These are phyloP conservation scores for Pythium sp. DNA, from an alignment of 352 stramenopile genomes.

Conservation along the genomic window DNA sequence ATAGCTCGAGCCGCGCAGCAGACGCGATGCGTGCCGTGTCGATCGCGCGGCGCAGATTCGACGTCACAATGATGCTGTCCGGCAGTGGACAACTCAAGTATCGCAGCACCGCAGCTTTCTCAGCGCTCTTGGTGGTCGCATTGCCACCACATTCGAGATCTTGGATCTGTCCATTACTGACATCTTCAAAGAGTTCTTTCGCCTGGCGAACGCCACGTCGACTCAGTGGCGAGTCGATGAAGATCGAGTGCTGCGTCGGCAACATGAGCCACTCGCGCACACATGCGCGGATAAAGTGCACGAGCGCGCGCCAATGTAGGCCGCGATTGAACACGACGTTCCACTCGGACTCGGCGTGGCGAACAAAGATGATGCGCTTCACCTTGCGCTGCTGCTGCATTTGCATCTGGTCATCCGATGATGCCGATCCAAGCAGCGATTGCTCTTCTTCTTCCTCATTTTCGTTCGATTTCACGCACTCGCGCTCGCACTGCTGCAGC, in stretches of 20 bases:
- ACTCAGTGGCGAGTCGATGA: slow-evolving; percentile 85
- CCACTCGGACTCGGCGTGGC: slow-evolving; percentile 88
- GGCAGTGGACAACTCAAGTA: slow-evolving; percentile 49
- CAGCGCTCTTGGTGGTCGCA: slow-evolving; percentile 18
- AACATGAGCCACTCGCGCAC: slow-evolving; percentile 68
- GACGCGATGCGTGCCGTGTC: slow-evolving; percentile 80
- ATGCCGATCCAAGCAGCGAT: background rate
- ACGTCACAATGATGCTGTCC: slow-evolving; percentile 62
- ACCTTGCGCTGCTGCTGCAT: background rate
- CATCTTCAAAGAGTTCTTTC: slow-evolving; percentile 39
- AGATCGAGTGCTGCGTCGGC: slow-evolving; percentile 66
- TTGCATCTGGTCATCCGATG: background rate
- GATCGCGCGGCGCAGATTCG: slow-evolving; percentile 74
- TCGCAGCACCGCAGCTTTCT: slow-evolving; percentile 31
- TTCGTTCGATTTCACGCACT: background rate
- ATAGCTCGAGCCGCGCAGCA: slow-evolving; percentile 44
- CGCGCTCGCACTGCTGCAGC: background rate
- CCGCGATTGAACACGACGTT: slow-evolving; percentile 89
- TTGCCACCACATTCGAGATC: slow-evolving; percentile 17
- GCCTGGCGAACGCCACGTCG: slow-evolving; percentile 53
- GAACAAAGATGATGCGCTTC: slow-evolving; percentile 81
- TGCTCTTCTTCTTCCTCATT: background rate
- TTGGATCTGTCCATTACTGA: background rate
- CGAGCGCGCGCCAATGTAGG: slow-evolving; percentile 35
- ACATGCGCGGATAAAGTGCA: slow-evolving; percentile 51